Evolutionary conservation across 306 rosid genomes (phyloP), one percentile per base, ranked within the genome.

Genomic region (Alnus rubra): DNA sequence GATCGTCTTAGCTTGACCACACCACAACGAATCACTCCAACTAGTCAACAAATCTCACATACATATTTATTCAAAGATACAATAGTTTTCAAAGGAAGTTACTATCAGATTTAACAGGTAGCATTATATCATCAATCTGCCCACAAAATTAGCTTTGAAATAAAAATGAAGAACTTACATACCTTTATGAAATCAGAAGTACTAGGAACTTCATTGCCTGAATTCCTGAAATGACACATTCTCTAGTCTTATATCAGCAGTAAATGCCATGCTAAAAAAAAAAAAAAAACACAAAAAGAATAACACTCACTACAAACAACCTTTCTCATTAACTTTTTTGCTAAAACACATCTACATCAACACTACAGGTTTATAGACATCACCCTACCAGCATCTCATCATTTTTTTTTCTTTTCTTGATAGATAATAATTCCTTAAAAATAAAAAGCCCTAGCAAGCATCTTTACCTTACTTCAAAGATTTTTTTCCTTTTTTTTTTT

Each of bases 111-210:
- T 30, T 28, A 60, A 30, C 7, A 30, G 18, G 16, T 28, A 60
- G 31, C 67, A 60, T 76, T 76, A 60, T 62, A 63, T 44, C 33
- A 31, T 58, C 23, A 44, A 45, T 42, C 45, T 42, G 45, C 45
- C 8, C 45, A 42, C 4, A n/a, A 50, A 68, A 64, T 16, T 53
- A 62, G 58, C 60, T 51, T 39, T 70, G 28, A 53, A 80, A 58
- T 10, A 50, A 23, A 0, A 47, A 4, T 12, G 11, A 74, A 47
- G 13, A 50, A 73, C 35, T 74, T 35, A 74, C 89, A 31, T 23
- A 94, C 99, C 99, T 93, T 88, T 74, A 93, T 28, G 81, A 90
- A 63, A 58, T 90, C 85, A 6, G 58, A 73, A 81, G 84, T 77
- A 83, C 76, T 76, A 31, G 81, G 85, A 82, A 76, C 86, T 76